Conservation (phyloP, 768 basidiomycete species). For the Infundibulicybe gibba region DNA sequence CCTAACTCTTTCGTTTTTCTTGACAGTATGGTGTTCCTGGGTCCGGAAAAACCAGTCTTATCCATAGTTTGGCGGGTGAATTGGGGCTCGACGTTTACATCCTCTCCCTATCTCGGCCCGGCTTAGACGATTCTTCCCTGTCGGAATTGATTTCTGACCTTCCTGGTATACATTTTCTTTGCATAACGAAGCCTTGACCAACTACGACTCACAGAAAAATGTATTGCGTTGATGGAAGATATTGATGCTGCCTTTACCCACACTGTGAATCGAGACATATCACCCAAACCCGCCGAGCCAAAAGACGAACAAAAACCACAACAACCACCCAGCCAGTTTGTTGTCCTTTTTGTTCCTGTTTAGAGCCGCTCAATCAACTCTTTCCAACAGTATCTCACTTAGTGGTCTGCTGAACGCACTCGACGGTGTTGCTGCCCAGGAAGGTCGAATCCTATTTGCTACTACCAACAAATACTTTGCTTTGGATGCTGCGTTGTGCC, state of each 20-base stretch:
- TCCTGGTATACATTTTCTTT: constrained; percentile 33
- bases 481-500: constrained; percentile 69
- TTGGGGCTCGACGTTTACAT: constrained; percentile 68
- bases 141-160: constrained; percentile 53
- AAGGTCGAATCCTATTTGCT: constrained; percentile 74
- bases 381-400: constrained; percentile 46
- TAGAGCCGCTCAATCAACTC: background rate
- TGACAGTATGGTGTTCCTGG: constrained; percentile 66
- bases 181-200: background rate
- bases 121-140: constrained; percentile 60
- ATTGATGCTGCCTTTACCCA: constrained; percentile 70
- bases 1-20: background rate
- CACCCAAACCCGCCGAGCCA: background rate
- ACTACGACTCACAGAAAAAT: constrained; percentile 32
- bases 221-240: constrained; percentile 78
- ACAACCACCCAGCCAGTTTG: constrained; percentile 8
- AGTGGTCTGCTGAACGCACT: constrained; percentile 74
- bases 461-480: constrained; percentile 69
- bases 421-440: constrained; percentile 73
- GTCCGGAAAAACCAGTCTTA: constrained; percentile 73
- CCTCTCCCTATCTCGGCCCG: constrained; percentile 56
- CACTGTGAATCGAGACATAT: constrained; percentile 30
- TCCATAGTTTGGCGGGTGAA: constrained; percentile 70
- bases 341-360: background rate
- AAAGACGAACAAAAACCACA: constrained; percentile 2